Base-by-base conservation (phyloP, 768 basidiomycete genomes). In the Mrakia gelida region DNA sequence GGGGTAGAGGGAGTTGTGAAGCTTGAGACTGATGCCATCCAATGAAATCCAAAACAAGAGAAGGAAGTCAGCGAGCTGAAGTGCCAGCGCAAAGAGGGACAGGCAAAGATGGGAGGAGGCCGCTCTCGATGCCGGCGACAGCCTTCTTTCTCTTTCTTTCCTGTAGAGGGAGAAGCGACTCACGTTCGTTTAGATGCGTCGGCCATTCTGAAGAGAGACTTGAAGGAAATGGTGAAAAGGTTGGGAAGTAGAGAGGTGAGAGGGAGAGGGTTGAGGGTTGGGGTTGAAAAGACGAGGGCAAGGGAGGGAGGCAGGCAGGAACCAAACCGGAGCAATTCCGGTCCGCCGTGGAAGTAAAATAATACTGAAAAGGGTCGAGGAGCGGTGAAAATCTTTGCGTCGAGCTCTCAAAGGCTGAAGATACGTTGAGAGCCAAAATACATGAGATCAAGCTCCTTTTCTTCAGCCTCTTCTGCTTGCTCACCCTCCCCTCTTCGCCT, bases 1-100 rank as follows among this genome's bases (percentile, higher is more conserved):
- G 10, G 73, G 73, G 54, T 73, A 38, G 26, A 73, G 73, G 3
- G 73, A 73, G 59, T 62, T 61, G 23, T 32, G 18, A 28, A 73
- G 73, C 38, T 56, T 62, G 23, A 73, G 32, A 28, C 73, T 73
- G 1, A 59, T 26, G n/a, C 26, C 59, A 59, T n/a, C 26, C 52
- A 23, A n/a, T 9, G 26, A 59, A 16, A 1, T 23, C 26, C 0
- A 8, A 59, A 59, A 3, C 59, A 59, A 59, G 26, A 59, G 28
- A 59, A 21, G 1, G 1, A 18, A 59, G 59, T 59, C 59, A 59
- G 49, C 49, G 49, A 59, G 52, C 52, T 54, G 52, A n/a, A 18
- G 26, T 3, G 28, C 23, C 28, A 28, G 28, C 23, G 59, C 18
- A n/a, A n/a, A 56, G 15, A 10, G 23, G 54, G 6, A 56, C 21